Evolutionary conservation across 176 grass and related monocot genomes (phyloP), one percentile per base, ranked within the genome.

Genomic region (Hsuehochloa calcarea): DNA sequence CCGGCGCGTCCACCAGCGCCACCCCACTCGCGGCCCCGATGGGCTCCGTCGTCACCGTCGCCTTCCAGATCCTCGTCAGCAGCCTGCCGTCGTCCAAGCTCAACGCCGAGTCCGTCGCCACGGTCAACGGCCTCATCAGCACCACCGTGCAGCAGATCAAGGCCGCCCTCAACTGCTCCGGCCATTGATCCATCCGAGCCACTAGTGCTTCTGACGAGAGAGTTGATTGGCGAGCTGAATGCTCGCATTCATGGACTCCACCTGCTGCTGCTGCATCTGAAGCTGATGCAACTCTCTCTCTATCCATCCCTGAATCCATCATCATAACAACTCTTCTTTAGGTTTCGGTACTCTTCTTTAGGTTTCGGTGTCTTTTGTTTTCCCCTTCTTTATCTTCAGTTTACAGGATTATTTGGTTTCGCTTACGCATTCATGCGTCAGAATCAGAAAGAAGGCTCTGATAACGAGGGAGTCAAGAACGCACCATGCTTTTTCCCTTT

Each of bases 391-490:
- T 38, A 14, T 29, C 65, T 26, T 70, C 67, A 59, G 43, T 52
- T 66, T 64, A 27, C 81, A 74, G 75, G 68, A 72, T 80, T 65
- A 9, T 65, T 64, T 43, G 8, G 74, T 52, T 65, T 80, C 65
- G 22, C 59, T 59, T 88, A 78, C 81, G 54, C 65, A 84, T 80
- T 77, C 51, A 51, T 88, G 81, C 54, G 14, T 62, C 76, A 47
- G 39, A 16, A 27, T 65, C 77, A 79, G 59, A 65, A 85, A 65
- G 46, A 66, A 85, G 82, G 67, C 77, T 91, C 62, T 59, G 50
- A 84, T 69, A 72, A 84, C 8, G 85, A 93, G 91, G 91, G 84
- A 98, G 97, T 96, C 97, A 99, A 96, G 97, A 99, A 99, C 97
- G 93, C 93, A 99, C 97, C 97, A 94, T 95, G 88, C 86, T 84